Evolutionary conservation across 371 early-diverging fungal species (phyloP).

Genomic region (Circinella umbellata): DNA sequence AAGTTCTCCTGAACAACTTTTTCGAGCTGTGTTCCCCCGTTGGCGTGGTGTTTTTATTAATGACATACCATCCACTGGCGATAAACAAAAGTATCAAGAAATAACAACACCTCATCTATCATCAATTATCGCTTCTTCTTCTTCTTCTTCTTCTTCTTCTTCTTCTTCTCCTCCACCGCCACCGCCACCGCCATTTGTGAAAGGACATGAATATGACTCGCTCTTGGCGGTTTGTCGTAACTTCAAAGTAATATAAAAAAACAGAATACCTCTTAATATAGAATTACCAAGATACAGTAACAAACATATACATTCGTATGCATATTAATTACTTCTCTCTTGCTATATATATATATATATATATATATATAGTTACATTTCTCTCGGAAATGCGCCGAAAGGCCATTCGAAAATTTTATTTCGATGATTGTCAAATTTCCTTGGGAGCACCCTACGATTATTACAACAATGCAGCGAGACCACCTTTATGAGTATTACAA

Average conservation of each 20-base stretch:
- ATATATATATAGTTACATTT: slow-evolving; percentile 51
- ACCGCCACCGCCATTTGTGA: slow-evolving; percentile 42
- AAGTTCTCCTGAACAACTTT: slow-evolving; percentile 60
- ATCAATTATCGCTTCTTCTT: no score
- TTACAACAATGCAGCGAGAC: slow-evolving; percentile 65
- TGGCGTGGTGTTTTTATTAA: slow-evolving; percentile 48
- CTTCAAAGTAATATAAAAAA: slow-evolving; percentile 51
- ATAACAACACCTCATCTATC: neutral
- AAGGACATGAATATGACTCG: slow-evolving; percentile 61
- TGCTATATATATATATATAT: slow-evolving; percentile 19
- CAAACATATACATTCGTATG: neutral
- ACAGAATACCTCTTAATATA: no score
- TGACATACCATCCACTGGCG: slow-evolving; percentile 17
- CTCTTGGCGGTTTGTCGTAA: slow-evolving; percentile 62
- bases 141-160: neutral
- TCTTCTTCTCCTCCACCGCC: neutral
- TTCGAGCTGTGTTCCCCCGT: slow-evolving; percentile 58
- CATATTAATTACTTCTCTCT: neutral
- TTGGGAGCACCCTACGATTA: slow-evolving; percentile 57
- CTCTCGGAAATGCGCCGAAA: slow-evolving; percentile 65
- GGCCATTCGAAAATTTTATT: slow-evolving; percentile 73
- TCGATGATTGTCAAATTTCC: slow-evolving; percentile 65
- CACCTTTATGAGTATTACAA: slow-evolving; percentile 72
- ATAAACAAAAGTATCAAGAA: neutral
- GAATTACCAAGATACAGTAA: neutral